These are phyloP conservation scores for Fraxinus angustifolia DNA, from an alignment of 305 asterid genomes.

Conservation along the genomic window DNA sequence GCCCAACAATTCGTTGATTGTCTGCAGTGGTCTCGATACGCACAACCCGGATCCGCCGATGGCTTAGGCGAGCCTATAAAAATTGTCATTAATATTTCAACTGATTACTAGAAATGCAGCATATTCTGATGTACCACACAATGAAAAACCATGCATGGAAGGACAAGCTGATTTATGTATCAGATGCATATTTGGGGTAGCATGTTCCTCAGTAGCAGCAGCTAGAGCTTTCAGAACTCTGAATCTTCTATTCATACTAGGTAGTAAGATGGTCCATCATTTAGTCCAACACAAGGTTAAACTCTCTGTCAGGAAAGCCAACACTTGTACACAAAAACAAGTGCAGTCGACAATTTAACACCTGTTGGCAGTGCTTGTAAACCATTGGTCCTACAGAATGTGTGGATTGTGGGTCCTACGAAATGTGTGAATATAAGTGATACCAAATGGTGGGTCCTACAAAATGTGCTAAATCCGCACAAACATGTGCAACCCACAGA, in stretches of 20 bases:
- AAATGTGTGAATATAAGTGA: too few relatives aligned
- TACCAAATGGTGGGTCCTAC: too few relatives aligned
- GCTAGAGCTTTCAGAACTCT: not conserved
- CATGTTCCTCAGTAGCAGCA: not conserved
- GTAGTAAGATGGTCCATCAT: not conserved
- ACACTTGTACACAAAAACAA: not conserved
- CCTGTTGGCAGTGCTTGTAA: not conserved
- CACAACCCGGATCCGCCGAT: slow-evolving; percentile 79
- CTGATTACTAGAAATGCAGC: not conserved
- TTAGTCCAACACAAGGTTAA: not conserved
- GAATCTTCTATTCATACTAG: not conserved
- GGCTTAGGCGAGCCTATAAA: slow-evolving; percentile 77
- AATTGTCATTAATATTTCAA: slow-evolving; percentile 8
- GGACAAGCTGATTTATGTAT: not conserved
- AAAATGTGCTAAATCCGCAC: too few relatives aligned
- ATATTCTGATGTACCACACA: not conserved
- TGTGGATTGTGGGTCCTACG: not conserved
- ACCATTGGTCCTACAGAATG: not conserved
- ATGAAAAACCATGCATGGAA: slow-evolving; percentile 9
- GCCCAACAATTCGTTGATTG: slow-evolving; percentile 75
- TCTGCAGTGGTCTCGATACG: slow-evolving; percentile 82
- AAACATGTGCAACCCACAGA: too few relatives aligned
- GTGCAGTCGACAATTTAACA: not conserved
- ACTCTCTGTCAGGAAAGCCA: not conserved
- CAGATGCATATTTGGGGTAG: not conserved